Evolutionary conservation across 1,284 basidiomycete genomes (phyloP).

Genomic region (Dichomitus squalens): DNA sequence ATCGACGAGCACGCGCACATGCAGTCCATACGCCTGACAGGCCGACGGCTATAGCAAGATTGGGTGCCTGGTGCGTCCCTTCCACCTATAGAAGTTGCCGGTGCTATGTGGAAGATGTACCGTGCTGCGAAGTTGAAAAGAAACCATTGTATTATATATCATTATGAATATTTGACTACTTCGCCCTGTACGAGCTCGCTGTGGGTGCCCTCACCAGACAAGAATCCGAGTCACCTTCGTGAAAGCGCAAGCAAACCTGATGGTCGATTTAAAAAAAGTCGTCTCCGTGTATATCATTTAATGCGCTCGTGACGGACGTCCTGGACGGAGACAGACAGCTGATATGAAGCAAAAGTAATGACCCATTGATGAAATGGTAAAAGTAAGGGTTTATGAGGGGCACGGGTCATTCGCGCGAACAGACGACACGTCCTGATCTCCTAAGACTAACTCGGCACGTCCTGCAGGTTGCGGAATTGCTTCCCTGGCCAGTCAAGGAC

Average conservation of each 20-base stretch:
- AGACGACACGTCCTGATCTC: constrained; percentile 82
- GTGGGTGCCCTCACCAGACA: too few species aligned
- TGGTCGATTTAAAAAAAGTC: too few species aligned
- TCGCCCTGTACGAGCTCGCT: too few species aligned
- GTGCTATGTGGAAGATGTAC: neutral
- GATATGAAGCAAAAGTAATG: neutral
- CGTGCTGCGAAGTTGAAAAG: neutral
- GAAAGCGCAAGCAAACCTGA: too few species aligned
- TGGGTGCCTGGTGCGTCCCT: neutral
- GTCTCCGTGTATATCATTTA: too few species aligned
- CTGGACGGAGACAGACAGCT: too few species aligned
- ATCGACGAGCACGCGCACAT: constrained; percentile 1
- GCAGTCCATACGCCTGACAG: neutral
- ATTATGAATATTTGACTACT: too few species aligned
- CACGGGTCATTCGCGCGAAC: constrained; percentile 75
- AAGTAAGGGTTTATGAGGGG: constrained; percentile 73
- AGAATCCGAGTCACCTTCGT: too few species aligned
- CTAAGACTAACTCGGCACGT: constrained; percentile 86
- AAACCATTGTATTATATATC: neutral
- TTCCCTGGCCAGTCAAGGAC: constrained; percentile 83
- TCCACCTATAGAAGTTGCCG: neutral
- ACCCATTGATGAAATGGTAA: too few species aligned
- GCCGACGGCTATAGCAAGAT: neutral
- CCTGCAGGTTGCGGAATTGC: constrained; percentile 86
- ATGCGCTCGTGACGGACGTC: too few species aligned